phyloP scores from a whole-genome alignment of 306 rosid species.

The Quercus glauca region DNA sequence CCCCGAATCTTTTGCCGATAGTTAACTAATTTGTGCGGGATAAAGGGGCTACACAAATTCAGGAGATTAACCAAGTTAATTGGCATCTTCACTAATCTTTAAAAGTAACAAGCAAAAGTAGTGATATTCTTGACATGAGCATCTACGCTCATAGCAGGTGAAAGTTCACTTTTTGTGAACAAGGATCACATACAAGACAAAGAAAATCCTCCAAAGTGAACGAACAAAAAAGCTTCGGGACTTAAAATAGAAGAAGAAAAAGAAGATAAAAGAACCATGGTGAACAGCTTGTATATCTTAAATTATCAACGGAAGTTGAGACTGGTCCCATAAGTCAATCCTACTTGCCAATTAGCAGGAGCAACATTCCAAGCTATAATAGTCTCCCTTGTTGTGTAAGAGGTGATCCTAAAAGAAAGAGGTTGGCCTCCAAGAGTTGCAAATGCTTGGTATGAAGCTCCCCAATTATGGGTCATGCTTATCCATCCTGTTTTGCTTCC shows the following conservation, averaged over 20 bases:
- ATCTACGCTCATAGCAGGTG: constrained; percentile 15
- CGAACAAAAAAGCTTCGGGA: constrained; percentile 4
- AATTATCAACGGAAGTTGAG: constrained; percentile 52
- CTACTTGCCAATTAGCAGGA: constrained; percentile 64
- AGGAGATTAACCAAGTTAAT: not conserved
- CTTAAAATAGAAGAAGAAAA: not conserved
- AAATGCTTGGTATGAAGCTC: constrained; percentile 91
- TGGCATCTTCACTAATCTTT: not conserved
- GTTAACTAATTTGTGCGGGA: no score
- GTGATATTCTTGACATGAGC: constrained; percentile 1
- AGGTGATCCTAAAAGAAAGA: constrained; percentile 73
- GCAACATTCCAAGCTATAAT: constrained; percentile 65
- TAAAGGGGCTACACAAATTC: no score
- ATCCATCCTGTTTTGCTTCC: constrained; percentile 85
- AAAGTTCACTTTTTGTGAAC: not conserved
- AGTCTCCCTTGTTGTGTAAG: constrained; percentile 64
- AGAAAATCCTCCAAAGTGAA: not conserved
- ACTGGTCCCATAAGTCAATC: constrained; percentile 48
- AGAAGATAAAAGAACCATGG: not conserved
- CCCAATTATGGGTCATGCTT: constrained; percentile 95
- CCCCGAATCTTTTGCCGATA: no score
- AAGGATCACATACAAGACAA: not conserved
- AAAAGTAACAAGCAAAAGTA: constrained; percentile 4
- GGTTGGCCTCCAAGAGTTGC: constrained; percentile 67
- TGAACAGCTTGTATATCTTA: not conserved